These are phyloP conservation scores for Amanita polypyramis DNA, from an alignment of 768 basidiomycete species.

Conservation along the genomic window DNA sequence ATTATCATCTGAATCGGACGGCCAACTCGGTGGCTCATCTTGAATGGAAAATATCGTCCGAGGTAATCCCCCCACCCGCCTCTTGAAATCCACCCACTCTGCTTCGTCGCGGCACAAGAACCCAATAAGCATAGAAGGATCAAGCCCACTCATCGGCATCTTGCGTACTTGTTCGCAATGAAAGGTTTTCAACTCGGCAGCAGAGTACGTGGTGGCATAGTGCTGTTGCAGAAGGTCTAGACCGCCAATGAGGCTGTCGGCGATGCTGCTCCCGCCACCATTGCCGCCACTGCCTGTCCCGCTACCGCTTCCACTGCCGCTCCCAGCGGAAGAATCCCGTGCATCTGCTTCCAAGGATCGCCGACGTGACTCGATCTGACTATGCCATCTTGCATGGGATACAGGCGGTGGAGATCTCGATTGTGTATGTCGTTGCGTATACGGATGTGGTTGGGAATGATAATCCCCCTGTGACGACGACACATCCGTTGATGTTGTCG, in stretches of 20 bases:
- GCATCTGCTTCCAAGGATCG: background rate
- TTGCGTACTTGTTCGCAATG: constrained; percentile 96
- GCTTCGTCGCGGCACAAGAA: constrained; percentile 76
- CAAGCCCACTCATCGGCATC: constrained; percentile 84
- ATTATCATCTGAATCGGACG: constrained; percentile 61
- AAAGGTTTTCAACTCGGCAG: constrained; percentile 73
- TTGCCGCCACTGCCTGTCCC: background rate
- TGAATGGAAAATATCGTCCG: constrained; percentile 79
- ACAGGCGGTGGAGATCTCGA: constrained; percentile 5
- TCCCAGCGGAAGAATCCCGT: background rate
- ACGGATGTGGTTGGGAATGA: constrained; percentile 12
- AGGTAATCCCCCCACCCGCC: constrained; percentile 55
- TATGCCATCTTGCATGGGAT: constrained; percentile 1
- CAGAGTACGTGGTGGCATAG: constrained; percentile 64
- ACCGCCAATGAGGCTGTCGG: constrained; percentile 10
- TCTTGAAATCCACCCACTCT: constrained; percentile 80
- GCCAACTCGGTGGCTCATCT: constrained; percentile 82
- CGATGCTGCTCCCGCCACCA: constrained; percentile 6
- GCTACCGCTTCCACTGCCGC: background rate
- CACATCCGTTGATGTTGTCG: constrained; percentile 17
- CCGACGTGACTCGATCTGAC: constrained; percentile 5
- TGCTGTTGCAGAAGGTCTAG: constrained; percentile 47
- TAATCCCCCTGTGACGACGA: constrained; percentile 19
- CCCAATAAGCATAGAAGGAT: constrained; percentile 96
- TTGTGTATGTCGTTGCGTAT: background rate